Evolutionary conservation across 768 basidiomycete genomes (phyloP).

Genomic region (Auricularia auricula-judae): DNA sequence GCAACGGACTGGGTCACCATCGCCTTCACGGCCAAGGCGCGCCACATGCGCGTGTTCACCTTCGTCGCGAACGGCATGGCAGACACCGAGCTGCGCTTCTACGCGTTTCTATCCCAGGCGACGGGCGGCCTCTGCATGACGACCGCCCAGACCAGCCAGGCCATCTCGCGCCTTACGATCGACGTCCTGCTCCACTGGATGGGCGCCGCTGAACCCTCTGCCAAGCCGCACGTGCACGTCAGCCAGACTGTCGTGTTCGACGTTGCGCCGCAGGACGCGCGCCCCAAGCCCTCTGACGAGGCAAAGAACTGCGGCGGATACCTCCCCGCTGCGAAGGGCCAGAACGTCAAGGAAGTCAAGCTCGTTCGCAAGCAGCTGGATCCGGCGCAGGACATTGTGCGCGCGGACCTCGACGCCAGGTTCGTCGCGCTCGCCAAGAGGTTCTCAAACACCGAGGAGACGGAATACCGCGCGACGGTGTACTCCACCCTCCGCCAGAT

Average conservation of each 20-base stretch:
- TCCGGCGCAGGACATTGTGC: background rate
- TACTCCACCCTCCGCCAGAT: slow-evolving; percentile 15
- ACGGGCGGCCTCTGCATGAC: slow-evolving; percentile 16
- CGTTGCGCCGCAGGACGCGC: slow-evolving; percentile 9
- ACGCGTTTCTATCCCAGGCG: slow-evolving; percentile 14
- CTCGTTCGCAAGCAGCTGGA: background rate
- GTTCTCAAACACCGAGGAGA: slow-evolving; percentile 12
- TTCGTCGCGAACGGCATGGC: slow-evolving; percentile 11
- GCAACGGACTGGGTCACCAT: slow-evolving; percentile 20
- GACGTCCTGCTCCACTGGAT: slow-evolving; percentile 18
- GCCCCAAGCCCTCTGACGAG: slow-evolving; percentile 11
- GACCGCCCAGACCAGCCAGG: slow-evolving; percentile 8
- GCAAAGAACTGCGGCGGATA: slow-evolving; percentile 11
- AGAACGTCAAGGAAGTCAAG: background rate
- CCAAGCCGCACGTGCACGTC: background rate
- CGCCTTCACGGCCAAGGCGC: slow-evolving; percentile 11
- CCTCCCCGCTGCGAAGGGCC: slow-evolving; percentile 7
- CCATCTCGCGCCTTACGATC: slow-evolving; percentile 16
- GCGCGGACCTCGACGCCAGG: background rate
- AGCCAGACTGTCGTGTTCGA: slow-evolving; percentile 9
- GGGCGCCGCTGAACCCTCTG: slow-evolving; percentile 6
- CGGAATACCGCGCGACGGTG: slow-evolving; percentile 13
- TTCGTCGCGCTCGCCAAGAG: slow-evolving; percentile 13
- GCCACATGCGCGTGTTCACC: slow-evolving; percentile 16
- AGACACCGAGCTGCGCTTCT: slow-evolving; percentile 8